Evolutionary conservation across 2,329 filamentous ascomycete species (phyloP).

Genomic region (Diaporthe sp.): DNA sequence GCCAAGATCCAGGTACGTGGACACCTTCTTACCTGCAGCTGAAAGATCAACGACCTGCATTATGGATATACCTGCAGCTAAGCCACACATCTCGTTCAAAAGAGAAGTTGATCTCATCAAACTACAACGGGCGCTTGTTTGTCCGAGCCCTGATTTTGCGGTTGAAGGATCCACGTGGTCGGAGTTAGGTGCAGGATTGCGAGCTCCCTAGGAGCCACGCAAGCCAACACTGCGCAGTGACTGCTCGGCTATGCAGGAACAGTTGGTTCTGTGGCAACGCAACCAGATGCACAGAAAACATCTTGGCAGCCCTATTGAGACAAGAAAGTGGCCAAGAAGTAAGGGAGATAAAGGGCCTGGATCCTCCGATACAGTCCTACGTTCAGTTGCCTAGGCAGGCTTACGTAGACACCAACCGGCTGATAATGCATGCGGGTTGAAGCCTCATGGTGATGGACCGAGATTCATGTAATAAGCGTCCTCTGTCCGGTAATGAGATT

Average conservation of each 20-base stretch:
- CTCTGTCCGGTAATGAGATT: background rate
- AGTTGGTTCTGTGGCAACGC: background rate
- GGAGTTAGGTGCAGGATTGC: background rate
- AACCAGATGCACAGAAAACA: background rate
- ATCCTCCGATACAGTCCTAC: background rate
- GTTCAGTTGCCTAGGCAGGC: background rate
- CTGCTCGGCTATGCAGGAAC: background rate
- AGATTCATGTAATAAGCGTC: background rate
- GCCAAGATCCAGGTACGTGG: background rate
- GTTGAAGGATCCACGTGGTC: background rate
- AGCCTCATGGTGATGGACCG: no score
- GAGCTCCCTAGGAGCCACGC: background rate
- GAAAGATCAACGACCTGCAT: background rate
- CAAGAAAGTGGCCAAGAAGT: background rate
- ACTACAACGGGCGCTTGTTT: background rate
- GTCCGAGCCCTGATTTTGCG: background rate
- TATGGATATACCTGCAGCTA: background rate
- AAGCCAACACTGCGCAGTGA: background rate
- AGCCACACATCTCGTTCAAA: background rate
- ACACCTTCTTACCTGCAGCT: background rate
- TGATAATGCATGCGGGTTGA: background rate
- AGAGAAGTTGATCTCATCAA: background rate
- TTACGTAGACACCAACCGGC: background rate
- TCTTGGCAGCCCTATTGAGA: background rate
- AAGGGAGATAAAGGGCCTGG: background rate